Base-by-base conservation (phyloP, 176 grass and related monocot species). In the Lolium perenne region DNA sequence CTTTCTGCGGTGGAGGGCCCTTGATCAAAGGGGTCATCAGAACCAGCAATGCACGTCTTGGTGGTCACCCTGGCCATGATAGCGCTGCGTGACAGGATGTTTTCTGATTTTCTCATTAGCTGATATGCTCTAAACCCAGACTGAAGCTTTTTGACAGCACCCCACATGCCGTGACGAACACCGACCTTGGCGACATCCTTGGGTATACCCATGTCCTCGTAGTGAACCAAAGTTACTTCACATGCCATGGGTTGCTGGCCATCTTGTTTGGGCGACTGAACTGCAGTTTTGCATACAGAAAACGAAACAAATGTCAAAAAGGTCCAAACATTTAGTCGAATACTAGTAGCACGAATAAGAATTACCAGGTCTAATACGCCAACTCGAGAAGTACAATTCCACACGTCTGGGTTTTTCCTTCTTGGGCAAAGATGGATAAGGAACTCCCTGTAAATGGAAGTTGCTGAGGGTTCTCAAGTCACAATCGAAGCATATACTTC, bases 151-250 rank as follows among this genome's bases (percentile, higher is more conserved):
- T 96, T 94, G 14, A 99, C 94, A 67, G 97, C 97, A 76, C 93
- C 93, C 97, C 97, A 99, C 97, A 99, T 99, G 23, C 97, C 94
- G 2, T 99, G 97, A 20, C 94, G 97, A 29, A 99, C 92, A 48
- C 92, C 89, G 47, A 99, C 80, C 71, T 94, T 96, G 17, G 97
- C 97, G 10, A 99, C 94, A 78, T 99, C 97, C 82, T 94, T 99
- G 14, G 94, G 94, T 81, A 99, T 99, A 79, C 97, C 94, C 97
- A 99, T 99, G 67, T 96, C 92, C 86, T 99, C 97, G 1, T 97
- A 89, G 82, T 99, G 97, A 71, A 97, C 5, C 62, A 99, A 81
- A 68, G 92, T 96, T 85, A 99, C 94, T 89, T 99, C 97, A 69
- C 97, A 99, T 20, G 97, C 92, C 25, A 55, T 55, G 23, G 90